Conservation (phyloP, 2,329 filamentous ascomycete species). For the Neoascochyta sp. region DNA sequence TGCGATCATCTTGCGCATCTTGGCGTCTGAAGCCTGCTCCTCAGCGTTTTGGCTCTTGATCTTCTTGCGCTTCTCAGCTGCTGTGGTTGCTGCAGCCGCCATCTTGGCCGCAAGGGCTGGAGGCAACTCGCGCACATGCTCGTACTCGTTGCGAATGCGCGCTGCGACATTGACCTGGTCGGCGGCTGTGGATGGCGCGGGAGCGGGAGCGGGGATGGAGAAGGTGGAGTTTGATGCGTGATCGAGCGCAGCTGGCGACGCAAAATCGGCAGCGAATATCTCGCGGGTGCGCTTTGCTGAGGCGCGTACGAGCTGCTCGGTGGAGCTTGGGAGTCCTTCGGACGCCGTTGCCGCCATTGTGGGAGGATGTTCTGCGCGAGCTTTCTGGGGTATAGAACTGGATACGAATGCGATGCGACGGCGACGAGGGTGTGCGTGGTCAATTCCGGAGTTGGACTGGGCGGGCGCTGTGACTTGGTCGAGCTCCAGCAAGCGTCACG, state of each 20-base stretch:
- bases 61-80: slow-evolving; percentile 62
- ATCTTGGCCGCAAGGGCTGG: slow-evolving; percentile 75
- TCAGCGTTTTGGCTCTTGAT: slow-evolving; percentile 51
- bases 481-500: too few species aligned
- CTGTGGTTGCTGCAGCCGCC: slow-evolving; percentile 55
- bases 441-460: too few species aligned
- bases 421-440: too few species aligned
- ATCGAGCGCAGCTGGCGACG: slow-evolving; percentile 41
- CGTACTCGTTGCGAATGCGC: slow-evolving; percentile 71
- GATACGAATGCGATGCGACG: too few species aligned
- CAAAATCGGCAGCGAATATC: slow-evolving; percentile 53
- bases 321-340: slow-evolving; percentile 14
- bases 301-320: slow-evolving; percentile 35
- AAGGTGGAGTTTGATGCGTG: slow-evolving; percentile 39
- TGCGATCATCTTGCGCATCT: slow-evolving; percentile 65
- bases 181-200: slow-evolving; percentile 43
- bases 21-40: slow-evolving; percentile 49
- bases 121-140: slow-evolving; percentile 71
- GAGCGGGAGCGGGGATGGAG: slow-evolving; percentile 44
- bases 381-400: too few species aligned
- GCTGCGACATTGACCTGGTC: slow-evolving; percentile 50
- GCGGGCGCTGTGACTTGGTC: too few species aligned
- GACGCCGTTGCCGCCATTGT: slow-evolving; percentile 21
- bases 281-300: slow-evolving; percentile 55
- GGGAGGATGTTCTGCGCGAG: too few species aligned